A percentile compares a stretch with the other conserved stretches of the same genome.
Conservation (phyloP, 371 early-diverging fungal species). For the Lichtheimia hyalospora region DNA sequence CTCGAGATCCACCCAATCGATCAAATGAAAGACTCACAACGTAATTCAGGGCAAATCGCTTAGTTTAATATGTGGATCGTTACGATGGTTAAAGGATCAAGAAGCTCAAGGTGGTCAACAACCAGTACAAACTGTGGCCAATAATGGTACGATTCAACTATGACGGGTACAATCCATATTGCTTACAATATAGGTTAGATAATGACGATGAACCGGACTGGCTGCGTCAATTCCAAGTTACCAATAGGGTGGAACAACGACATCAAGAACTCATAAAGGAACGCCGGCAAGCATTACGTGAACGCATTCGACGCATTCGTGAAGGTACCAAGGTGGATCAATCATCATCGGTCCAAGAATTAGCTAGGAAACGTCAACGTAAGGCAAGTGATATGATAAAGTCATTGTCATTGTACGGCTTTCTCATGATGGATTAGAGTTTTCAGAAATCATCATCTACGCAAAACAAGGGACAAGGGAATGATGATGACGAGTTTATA, state of each 20-base stretch:
- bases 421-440: too few species aligned
- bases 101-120: too few species aligned
- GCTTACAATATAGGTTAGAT: not conserved
- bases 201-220: constrained; percentile 45
- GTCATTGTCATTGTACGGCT: too few species aligned
- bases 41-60: constrained; percentile 80
- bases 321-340: not conserved
- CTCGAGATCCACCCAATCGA: not conserved
- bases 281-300: constrained; percentile 21
- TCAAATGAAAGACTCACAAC: not conserved
- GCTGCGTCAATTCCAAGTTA: constrained; percentile 29
- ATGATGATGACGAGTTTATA: constrained; percentile 56
- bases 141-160: too few species aligned
- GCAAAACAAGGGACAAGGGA: not conserved
- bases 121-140: too few species aligned
- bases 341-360: too few species aligned
- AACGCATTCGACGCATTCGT: constrained; percentile 32
- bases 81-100: constrained; percentile 79
- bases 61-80: constrained; percentile 80
- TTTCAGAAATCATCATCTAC: constrained; percentile 11
- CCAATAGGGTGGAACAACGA: constrained; percentile 15
- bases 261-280: constrained; percentile 12
- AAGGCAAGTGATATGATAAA: too few species aligned
- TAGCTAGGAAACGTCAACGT: too few species aligned
- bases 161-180: too few species aligned